Percentiles rank a stretch among this genome's conserved stretches.
Evolutionary conservation across 2,329 filamentous ascomycete species (phyloP).

Genomic region (Metarhizium brunneum): DNA sequence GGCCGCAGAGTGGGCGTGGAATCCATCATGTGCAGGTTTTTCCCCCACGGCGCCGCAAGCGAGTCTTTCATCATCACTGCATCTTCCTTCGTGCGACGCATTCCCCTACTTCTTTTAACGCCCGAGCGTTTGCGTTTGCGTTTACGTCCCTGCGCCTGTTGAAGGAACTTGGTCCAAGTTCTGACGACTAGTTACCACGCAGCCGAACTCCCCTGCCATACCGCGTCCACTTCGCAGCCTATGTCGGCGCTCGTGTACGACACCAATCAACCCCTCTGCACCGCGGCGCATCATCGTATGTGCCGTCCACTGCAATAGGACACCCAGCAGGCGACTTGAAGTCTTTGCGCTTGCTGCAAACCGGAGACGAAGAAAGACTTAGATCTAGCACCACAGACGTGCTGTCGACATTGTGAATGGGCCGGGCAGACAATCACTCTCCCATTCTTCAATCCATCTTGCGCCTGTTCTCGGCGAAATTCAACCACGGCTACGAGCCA

Average conservation of each 20-base stretch:
- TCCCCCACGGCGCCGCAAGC: neutral
- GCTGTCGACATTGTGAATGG: neutral
- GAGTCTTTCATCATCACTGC: neutral
- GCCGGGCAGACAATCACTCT: neutral
- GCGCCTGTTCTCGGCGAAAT: neutral
- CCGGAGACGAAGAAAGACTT: constrained; percentile 48
- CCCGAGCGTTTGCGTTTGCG: neutral
- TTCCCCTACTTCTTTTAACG: neutral
- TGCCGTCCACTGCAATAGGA: constrained; percentile 32
- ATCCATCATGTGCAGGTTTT: neutral
- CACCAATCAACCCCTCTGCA: neutral
- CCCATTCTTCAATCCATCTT: neutral
- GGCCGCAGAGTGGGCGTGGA: neutral
- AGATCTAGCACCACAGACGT: constrained; percentile 5
- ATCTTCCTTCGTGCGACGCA: neutral
- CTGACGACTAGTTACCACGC: neutral
- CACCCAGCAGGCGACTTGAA: constrained; percentile 50
- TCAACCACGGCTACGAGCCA: neutral
- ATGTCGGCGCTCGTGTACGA: neutral
- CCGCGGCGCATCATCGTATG: constrained; percentile 24
- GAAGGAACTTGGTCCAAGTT: neutral
- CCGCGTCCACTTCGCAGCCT: neutral
- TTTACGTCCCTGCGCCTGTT: neutral
- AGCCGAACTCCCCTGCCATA: neutral
- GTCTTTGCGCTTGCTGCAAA: constrained; percentile 56